Evolutionary conservation across 306 rosid genomes (phyloP).

Genomic region (Gynostemma pentaphyllum): DNA sequence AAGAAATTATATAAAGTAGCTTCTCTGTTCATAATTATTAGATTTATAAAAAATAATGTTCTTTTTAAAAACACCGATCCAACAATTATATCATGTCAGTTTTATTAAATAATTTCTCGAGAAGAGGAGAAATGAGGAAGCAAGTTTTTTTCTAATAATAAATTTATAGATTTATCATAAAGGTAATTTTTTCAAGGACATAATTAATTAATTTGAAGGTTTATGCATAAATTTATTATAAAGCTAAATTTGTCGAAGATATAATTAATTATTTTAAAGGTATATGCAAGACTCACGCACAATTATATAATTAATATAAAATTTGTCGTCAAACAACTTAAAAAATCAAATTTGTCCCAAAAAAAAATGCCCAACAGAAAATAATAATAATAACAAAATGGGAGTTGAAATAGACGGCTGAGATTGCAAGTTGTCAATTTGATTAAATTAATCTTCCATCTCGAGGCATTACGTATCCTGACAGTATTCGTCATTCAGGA

Average conservation of each 20-base stretch:
- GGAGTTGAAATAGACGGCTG: neutral
- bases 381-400: neutral
- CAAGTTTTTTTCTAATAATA: too few relatives aligned
- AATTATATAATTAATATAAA: neutral
- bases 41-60: too few relatives aligned
- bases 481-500: conserved; percentile 13
- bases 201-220: too few relatives aligned
- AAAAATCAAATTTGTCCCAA: neutral
- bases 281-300: neutral
- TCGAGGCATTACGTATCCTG: conserved; percentile 4
- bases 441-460: conserved; percentile 4
- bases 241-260: neutral
- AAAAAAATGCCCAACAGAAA: neutral
- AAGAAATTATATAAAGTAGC: too few relatives aligned
- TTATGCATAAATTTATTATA: too few relatives aligned
- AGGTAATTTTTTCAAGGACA: too few relatives aligned
- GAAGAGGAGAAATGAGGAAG: too few relatives aligned
- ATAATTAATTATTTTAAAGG: neutral
- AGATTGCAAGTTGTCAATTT: neutral
- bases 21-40: too few relatives aligned
- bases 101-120: too few relatives aligned
- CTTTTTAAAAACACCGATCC: too few relatives aligned
- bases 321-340: conserved; percentile 1
- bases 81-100: too few relatives aligned
- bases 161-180: too few relatives aligned